Evolutionary conservation across 139 green algal genomes (phyloP).

Genomic region (Zygnema circumcarinatum): DNA sequence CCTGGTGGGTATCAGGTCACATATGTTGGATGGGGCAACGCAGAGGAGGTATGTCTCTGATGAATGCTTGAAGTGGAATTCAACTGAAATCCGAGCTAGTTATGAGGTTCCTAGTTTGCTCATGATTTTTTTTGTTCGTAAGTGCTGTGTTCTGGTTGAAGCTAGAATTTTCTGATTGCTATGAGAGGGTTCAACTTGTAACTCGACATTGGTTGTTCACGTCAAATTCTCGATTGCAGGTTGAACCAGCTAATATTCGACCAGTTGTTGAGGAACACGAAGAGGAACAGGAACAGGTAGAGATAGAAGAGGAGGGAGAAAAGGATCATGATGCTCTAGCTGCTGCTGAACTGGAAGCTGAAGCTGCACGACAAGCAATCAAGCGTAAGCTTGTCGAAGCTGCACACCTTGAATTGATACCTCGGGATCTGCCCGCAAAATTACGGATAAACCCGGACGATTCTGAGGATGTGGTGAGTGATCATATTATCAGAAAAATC

Average conservation of each 20-base stretch:
- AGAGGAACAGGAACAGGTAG: not conserved
- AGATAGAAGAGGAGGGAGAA: slow-evolving; percentile 16
- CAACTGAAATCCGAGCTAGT: too few species aligned
- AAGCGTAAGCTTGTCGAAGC: slow-evolving; percentile 55
- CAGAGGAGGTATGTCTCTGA: slow-evolving; percentile 47
- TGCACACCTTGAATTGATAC: slow-evolving; percentile 24
- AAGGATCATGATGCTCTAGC: slow-evolving; percentile 19
- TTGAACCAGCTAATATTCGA: slow-evolving; percentile 18
- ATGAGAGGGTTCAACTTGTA: too few species aligned
- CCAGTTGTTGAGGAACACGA: not conserved
- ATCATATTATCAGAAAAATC: too few species aligned
- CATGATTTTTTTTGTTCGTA: too few species aligned
- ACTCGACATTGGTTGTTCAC: too few species aligned
- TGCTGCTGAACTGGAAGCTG: slow-evolving; percentile 42
- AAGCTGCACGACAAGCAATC: slow-evolving; percentile 32
- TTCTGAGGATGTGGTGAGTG: slow-evolving; percentile 56
- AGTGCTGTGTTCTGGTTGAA: too few species aligned
- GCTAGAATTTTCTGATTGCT: too few species aligned
- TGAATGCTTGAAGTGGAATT: too few species aligned
- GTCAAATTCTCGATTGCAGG: not conserved
- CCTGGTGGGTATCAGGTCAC: slow-evolving; percentile 18
- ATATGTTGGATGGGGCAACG: slow-evolving; percentile 43
- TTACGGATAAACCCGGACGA: slow-evolving; percentile 56
- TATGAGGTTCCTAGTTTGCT: too few species aligned
- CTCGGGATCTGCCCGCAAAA: slow-evolving; percentile 36